Base-by-base conservation (phyloP, 78 protist genomes). In the Parvularia atlantis region DNA sequence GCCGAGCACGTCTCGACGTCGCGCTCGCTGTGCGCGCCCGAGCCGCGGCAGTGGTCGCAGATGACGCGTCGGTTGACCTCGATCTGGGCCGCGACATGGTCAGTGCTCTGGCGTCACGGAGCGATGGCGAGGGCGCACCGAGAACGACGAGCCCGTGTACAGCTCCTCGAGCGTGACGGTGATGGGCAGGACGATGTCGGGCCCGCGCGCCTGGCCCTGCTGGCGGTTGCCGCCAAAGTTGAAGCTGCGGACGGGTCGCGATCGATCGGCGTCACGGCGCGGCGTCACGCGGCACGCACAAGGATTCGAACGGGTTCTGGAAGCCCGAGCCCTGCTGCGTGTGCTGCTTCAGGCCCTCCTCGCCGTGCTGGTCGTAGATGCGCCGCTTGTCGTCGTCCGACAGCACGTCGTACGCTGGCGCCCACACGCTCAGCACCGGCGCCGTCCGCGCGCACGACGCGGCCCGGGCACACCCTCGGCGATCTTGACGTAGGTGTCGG, bases 321-420 rank as follows among this genome's bases (percentile, higher is more conserved):
- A 70, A 2, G 43, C 82, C 88, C 13, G 70, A 74, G 6, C 83
- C 85, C 19, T 82, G 70, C 20, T 71, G 63, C 33, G 66, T 52
- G 26, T 63, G 59, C 40, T 78, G 39, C 53, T 83, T 84, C 36
- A 91, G 57, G 35, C 93, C 95, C 60, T 92, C 93, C 63, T 89
- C 94, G 56, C 97, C 97, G 43, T 76, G 50, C 68, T 59, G 78
- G 64, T 94, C 98, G 71, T 93, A 94, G 31, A 68, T 28, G 43
- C 73, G 24, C 7, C 96, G 52, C 79, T 89, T 91, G 43, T 88
- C 78, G 22, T 61, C 62, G 76, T 93, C 95, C 14, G 78, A 50
- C 13, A 94, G 86, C 16, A 86, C 76, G 40, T 92, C 98, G 60
- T 91, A 87, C 4, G 95, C 93, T 31, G 43, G 41, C 0, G 43